Evolutionary conservation across 2,329 filamentous ascomycete species (phyloP), one percentile per base, ranked within the genome.

Genomic region (Microcera coccophila): DNA sequence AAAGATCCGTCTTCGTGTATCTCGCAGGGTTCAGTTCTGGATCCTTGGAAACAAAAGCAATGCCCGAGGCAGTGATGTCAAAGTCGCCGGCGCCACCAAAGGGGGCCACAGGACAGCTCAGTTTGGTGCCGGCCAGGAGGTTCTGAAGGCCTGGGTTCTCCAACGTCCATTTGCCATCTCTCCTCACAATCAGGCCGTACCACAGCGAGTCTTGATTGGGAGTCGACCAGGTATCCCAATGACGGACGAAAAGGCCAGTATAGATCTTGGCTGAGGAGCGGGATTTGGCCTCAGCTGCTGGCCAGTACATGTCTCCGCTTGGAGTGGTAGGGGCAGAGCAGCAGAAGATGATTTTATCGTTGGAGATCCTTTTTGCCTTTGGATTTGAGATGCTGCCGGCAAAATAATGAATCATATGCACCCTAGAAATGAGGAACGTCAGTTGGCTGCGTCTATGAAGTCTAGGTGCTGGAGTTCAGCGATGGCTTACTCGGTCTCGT

Each of bases 71-170:
- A 45, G 81, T 75, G 45, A 91, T 78, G 57, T 94, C 88, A 57
- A 90, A 95, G 63, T 94, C 84, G n/a, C 81, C 78, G 1, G 80
- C 70, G 16, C 85, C 87, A 3, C 90, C 90, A 56, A 95, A 94
- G 0, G 87, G 84, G 37, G 78, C 81, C 15, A 90, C 80, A 0
- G 86, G 90, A 38, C 71, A 83, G 57, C 80, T 82, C 20, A 85
- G 72, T 15, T 64, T 53, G 0, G 75, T 81, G 14, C 73, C 77
- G 11, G 74, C 72, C 31, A 91, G 69, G 3, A 83, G 78, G 57
- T 90, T 90, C 41, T 68, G 72, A 34, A 88, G 65, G 1, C 71
- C 67, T 2, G 64, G 60, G 3, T 61, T 54, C 34, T 69, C 65
- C 14, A 80, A 64, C 19, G 56, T 59, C 60, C 69, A 77, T 43